Evolutionary conservation across 768 basidiomycete species (phyloP).

Genomic region (Peribolospora baueri): DNA sequence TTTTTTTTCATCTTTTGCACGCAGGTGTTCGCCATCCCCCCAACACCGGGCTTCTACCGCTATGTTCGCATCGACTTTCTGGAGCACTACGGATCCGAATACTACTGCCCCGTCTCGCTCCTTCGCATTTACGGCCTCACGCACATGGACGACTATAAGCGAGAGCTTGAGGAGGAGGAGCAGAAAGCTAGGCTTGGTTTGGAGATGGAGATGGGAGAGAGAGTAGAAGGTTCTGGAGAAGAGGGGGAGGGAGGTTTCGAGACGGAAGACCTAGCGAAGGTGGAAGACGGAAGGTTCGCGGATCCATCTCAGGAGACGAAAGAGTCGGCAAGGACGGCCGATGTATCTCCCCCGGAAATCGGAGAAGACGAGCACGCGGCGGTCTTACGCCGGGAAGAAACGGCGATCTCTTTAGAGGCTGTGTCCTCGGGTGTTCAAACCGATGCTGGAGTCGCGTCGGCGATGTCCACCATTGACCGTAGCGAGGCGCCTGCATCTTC

Average conservation of each 20-base stretch:
- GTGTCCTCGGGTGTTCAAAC: too few relatives aligned
- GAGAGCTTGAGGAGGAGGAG: conserved; percentile 28
- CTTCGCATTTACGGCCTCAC: conserved; percentile 86
- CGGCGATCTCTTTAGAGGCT: too few relatives aligned
- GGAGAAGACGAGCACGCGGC: too few relatives aligned
- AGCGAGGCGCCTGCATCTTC: too few relatives aligned
- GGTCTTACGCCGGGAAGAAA: too few relatives aligned
- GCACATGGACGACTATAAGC: conserved; percentile 87
- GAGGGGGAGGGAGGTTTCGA: conserved; percentile 4
- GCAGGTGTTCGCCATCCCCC: conserved; percentile 10
- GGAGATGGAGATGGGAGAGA: conserved; percentile 2
- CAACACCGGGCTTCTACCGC: conserved; percentile 52
- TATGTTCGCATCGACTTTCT: conserved; percentile 85
- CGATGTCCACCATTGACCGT: too few relatives aligned
- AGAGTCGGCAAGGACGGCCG: too few relatives aligned
- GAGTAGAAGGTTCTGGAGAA: background rate
- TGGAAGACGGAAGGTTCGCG: too few relatives aligned
- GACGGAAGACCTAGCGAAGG: background rate
- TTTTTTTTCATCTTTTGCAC: background rate
- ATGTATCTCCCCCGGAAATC: too few relatives aligned
- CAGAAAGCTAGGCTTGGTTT: conserved; percentile 1
- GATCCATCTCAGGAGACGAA: too few relatives aligned
- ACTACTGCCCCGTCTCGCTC: conserved; percentile 81
- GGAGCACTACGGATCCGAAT: conserved; percentile 80
- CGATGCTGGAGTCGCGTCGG: too few relatives aligned